Evolutionary conservation across 805 yeast genomes (phyloP).

Genomic region (Sporopachydermia lactativora): DNA sequence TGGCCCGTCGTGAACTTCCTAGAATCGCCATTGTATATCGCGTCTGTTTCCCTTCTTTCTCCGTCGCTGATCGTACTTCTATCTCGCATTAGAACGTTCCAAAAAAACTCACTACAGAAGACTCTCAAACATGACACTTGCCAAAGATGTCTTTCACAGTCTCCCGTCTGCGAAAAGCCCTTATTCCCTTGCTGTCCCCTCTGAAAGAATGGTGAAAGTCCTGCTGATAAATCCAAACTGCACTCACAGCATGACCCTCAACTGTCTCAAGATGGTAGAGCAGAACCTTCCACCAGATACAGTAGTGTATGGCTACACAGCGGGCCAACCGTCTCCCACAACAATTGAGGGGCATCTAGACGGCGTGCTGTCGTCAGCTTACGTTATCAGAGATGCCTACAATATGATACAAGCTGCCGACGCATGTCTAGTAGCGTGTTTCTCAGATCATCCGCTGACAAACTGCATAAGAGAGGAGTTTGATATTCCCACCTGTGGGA

Average conservation of each 20-base stretch:
- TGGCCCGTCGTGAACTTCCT: too few relatives aligned
- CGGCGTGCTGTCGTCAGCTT: conserved; percentile 21
- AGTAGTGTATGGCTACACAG: conserved; percentile 19
- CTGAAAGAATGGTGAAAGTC: conserved; percentile 10
- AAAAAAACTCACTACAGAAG: too few relatives aligned
- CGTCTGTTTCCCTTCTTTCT: too few relatives aligned
- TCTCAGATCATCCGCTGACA: conserved; percentile 22
- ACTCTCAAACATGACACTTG: too few relatives aligned
- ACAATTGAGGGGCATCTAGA: conserved; percentile 23
- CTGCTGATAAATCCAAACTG: conserved; percentile 21
- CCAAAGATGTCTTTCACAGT: too few relatives aligned
- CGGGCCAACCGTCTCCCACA: conserved; percentile 16
- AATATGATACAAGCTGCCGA: conserved; percentile 16
- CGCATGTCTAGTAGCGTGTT: conserved; percentile 22
- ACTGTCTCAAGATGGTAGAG: conserved; percentile 20
- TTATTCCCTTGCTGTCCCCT: too few relatives aligned
- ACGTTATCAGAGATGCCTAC: conserved; percentile 18
- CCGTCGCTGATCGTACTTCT: too few relatives aligned
- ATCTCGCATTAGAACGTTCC: too few relatives aligned
- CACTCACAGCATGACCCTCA: conserved; percentile 17
- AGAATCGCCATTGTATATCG: too few relatives aligned
- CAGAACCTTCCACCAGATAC: conserved; percentile 18
- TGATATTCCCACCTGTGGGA: conserved; percentile 21
- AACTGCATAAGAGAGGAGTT: conserved; percentile 23
- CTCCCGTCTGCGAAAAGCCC: too few relatives aligned